Base-by-base conservation (phyloP, 495 filamentous ascomycete species). In the Talaromyces trachyspermus region DNA sequence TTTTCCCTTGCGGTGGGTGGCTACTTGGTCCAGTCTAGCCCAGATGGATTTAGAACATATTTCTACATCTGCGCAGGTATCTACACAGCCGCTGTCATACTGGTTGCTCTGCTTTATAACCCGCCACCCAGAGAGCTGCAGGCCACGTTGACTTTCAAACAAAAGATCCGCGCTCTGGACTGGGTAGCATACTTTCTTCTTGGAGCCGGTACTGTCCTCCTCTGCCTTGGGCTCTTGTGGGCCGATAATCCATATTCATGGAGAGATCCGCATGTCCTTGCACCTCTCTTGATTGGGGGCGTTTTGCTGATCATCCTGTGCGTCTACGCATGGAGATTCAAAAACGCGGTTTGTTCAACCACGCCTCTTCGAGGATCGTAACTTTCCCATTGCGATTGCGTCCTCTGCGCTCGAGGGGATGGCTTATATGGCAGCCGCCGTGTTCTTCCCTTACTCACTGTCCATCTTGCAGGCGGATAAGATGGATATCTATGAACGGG, bases 1-100 rank as follows among this genome's bases (percentile, higher is more conserved):
- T 5, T 42, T 42, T 12, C 4, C 80, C 61, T 72, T 71, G 43
- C 88, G 80, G 14, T 54, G 62, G 41, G 41, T 9, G 41, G 41
- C 2, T 23, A 3, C 2, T 15, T 43, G 6, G 18, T 44, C 11
- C 23, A 18, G 4, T 4, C 11, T 9, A 44, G 30, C n/a, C 23
- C 9, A 10, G 15, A 15, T 3, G n/a, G 23, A 10, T 44, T 17
- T 19, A 23, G 41, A 4, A 27, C 30, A 12, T 44, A 44, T 23
- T 44, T 14, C 18, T 44, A 44, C 30, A 18, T 44, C 2, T 6
- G 4, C 2, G 23, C 24, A 4, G 41, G 41, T 44, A 3, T 44
- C n/a, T 44, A 27, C n/a, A 25, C 24, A 6, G 9, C 30, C 5
- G 23, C 41, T 4, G 19, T n/a, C 19, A 2, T 44, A 2, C n/a